Conservation (phyloP, 2,329 filamentous ascomycete genomes). For the Lachnellula cervina region DNA sequence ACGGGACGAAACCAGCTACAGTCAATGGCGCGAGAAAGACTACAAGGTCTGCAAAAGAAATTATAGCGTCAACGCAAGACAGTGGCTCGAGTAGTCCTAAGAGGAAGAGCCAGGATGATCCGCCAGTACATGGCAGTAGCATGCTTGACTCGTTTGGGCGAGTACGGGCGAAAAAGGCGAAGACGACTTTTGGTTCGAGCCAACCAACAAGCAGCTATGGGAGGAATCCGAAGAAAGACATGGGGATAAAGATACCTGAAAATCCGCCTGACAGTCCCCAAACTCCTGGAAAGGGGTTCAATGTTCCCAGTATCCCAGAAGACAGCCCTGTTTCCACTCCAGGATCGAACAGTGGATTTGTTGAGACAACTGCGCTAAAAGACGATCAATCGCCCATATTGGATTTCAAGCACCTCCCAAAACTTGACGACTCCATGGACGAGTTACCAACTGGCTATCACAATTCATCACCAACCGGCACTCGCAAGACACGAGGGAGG, state of each 20-base stretch:
- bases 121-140: conserved; percentile 6
- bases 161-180: conserved; percentile 4
- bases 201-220: conserved; percentile 2
- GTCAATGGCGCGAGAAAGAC: neutral
- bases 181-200: conserved; percentile 4
- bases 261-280: neutral
- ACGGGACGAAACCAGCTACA: neutral
- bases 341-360: neutral
- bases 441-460: neutral
- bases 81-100: conserved; percentile 10
- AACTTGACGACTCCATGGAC: neutral
- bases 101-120: conserved; percentile 17
- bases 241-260: neutral
- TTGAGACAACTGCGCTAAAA: neutral
- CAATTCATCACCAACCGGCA: neutral
- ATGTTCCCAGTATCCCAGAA: neutral
- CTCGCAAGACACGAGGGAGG: neutral
- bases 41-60: neutral
- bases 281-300: neutral
- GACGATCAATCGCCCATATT: neutral
- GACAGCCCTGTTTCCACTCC: neutral
- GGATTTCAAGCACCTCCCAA: neutral
- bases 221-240: neutral
- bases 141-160: conserved; percentile 18
- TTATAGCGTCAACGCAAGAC: neutral